phyloP scores from a whole-genome alignment of 176 grass and related monocot species.

The Musa troglodytarum region DNA sequence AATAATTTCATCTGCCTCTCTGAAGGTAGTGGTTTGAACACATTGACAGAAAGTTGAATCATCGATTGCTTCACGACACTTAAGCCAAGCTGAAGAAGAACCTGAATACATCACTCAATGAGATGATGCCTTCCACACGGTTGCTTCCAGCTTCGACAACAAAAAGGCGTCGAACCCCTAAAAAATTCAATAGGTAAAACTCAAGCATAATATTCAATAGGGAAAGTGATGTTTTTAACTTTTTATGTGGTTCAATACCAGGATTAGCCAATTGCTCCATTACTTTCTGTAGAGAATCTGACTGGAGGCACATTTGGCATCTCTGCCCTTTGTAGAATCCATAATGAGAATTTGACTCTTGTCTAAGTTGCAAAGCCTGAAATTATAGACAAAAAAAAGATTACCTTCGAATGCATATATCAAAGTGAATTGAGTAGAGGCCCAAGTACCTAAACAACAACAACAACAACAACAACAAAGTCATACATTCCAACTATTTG shows the following conservation, averaged over 20 bases:
- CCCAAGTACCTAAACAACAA: neutral
- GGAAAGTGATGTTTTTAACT: neutral
- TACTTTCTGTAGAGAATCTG: conserved; percentile 13
- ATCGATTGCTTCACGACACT: neutral
- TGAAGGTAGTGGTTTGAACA: neutral
- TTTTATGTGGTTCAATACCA: conserved; percentile 4
- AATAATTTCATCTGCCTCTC: neutral
- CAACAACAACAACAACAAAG: neutral
- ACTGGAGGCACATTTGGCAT: conserved; percentile 1
- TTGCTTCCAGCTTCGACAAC: conserved; percentile 94
- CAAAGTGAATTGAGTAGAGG: neutral
- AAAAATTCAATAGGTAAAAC: neutral
- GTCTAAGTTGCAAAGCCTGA: conserved; percentile 5
- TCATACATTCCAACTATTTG: too few relatives aligned
- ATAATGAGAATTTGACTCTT: neutral
- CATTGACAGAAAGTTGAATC: neutral
- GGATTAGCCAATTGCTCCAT: conserved; percentile 18
- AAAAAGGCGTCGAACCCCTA: conserved; percentile 82
- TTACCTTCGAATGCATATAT: neutral
- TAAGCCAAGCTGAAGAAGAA: conserved; percentile 53
- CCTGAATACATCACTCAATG: conserved; percentile 81
- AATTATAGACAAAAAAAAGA: neutral
- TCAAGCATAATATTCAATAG: neutral
- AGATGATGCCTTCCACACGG: conserved; percentile 89
- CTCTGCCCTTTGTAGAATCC: neutral